phyloP scores from a whole-genome alignment of 202 grass and related monocot genomes.

The Dendrocalamus latiflorus region DNA sequence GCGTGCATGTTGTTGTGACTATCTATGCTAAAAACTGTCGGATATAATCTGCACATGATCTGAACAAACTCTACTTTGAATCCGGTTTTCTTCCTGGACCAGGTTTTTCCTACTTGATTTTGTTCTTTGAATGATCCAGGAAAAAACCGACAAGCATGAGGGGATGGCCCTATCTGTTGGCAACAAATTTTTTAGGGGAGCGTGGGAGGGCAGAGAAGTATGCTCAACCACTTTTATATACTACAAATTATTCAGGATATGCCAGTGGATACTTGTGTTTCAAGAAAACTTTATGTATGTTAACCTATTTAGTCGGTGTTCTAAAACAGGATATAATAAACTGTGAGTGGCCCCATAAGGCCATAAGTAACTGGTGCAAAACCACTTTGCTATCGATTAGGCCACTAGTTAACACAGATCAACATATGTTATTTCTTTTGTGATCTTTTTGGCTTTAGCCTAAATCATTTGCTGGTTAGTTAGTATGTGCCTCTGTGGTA shows the following conservation, averaged over 20 bases:
- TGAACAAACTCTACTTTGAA: not conserved
- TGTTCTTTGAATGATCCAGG: not conserved
- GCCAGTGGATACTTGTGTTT: slow-evolving; percentile 2
- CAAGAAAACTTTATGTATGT: not conserved
- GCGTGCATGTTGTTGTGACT: not conserved
- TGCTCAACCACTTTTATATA: not conserved
- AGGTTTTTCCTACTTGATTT: not conserved
- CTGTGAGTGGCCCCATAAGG: not conserved
- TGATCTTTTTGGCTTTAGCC: not conserved
- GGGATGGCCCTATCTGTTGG: not conserved
- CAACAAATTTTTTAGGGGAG: not conserved
- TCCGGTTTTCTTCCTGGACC: not conserved
- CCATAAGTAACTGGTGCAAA: not conserved
- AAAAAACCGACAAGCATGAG: not conserved
- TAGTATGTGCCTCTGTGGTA: not conserved
- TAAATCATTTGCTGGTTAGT: not conserved
- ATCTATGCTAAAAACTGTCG: not conserved
- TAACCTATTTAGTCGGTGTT: not conserved
- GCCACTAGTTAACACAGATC: not conserved
- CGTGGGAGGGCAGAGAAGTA: not conserved
- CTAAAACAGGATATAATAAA: not conserved
- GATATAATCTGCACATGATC: not conserved
- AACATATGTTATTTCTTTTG: not conserved
- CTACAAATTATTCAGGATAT: not conserved
- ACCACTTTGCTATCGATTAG: not conserved